Evolutionary conservation across 164 flowering plant species (phyloP).

Genomic region (Cinnamomum chago): DNA sequence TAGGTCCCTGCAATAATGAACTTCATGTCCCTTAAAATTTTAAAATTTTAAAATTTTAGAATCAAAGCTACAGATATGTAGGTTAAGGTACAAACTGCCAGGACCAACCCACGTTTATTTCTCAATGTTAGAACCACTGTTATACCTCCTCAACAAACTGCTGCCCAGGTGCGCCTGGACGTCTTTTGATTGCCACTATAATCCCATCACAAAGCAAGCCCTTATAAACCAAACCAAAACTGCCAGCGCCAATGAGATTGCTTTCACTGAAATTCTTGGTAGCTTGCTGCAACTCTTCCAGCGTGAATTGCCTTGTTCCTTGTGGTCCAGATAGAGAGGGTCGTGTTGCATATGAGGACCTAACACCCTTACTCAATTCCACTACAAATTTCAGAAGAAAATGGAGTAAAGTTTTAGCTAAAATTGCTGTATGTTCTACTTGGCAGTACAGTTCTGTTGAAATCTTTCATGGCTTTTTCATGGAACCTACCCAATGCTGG

Average conservation of each 20-base stretch:
- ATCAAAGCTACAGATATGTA: not conserved
- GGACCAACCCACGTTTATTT: not conserved
- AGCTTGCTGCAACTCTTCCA: conserved; percentile 63
- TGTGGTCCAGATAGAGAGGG: conserved; percentile 23
- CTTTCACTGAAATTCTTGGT: conserved; percentile 49
- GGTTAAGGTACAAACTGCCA: not conserved
- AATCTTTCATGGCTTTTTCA: not conserved
- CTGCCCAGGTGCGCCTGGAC: conserved; percentile 35
- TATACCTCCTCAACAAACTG: conserved; percentile 56
- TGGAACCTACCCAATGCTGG: conserved; percentile 48
- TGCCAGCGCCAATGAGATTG: conserved; percentile 58
- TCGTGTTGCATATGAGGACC: conserved; percentile 26
- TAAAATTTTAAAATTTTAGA: not conserved
- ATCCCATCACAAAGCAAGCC: conserved; percentile 70
- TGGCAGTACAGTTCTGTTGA: not conserved
- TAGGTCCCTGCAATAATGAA: not conserved
- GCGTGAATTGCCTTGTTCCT: conserved; percentile 40
- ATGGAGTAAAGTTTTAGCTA: not conserved
- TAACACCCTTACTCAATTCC: conserved; percentile 43
- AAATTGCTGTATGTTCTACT: not conserved
- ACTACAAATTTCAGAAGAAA: conserved; percentile 20
- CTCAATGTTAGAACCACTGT: not conserved
- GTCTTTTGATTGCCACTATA: conserved; percentile 63
- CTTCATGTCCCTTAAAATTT: too few relatives aligned
- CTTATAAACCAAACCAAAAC: conserved; percentile 58